Evolutionary conservation across 2,329 filamentous ascomycete genomes (phyloP), one percentile per base, ranked within the genome.

Genomic region (Teratosphaeria nubilosa): DNA sequence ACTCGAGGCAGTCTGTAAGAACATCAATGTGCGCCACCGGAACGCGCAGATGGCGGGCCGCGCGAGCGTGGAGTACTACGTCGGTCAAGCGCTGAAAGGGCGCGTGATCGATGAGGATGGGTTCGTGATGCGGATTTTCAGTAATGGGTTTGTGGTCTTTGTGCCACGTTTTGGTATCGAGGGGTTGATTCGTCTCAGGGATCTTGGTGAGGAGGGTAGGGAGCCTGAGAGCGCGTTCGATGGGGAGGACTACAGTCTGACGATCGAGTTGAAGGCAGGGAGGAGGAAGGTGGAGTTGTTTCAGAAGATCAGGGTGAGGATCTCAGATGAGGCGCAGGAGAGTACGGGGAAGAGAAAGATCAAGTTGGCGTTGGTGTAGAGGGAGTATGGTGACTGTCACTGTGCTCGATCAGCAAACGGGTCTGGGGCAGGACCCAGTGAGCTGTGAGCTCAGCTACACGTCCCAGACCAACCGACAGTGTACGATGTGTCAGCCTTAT

Each of bases 91-190:
- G 13, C 85, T 99, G 58, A 94, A 94, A 76, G 90, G 82, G 10
- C 78, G 82, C 56, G 78, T 83, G 16, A 76, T 86, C 7, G 86
- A 91, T 66, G 91, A 96, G 73, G 91, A 96, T 59, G 94, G 90
- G 2, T 97, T 96, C 72, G 85, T 99, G 52, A 95, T 99, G 88
- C 89, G 90, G 70, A 87, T 99, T 56, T 99, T 99, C 75, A 91
- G 88, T 71, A 99, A 99, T 75, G 94, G 94, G 6, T 92, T 96
- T 67, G 94, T 97, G 20, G 91, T 97, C 11, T 91, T 97, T 61
- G 92, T 99, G 54, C 94, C 94, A 6, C 80, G 90, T 16, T 99
- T 99, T 73, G 94, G 94, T 48, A 95, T 99, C 67, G 94, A 99
- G 77, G 88, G 90, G 48, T 77, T 96, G 61, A 94, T 99, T 63